A percentile compares a stretch with the other conserved stretches of the same genome.
Evolutionary conservation across 768 basidiomycete genomes (phyloP).

Genomic region (Rickenella mellea): DNA sequence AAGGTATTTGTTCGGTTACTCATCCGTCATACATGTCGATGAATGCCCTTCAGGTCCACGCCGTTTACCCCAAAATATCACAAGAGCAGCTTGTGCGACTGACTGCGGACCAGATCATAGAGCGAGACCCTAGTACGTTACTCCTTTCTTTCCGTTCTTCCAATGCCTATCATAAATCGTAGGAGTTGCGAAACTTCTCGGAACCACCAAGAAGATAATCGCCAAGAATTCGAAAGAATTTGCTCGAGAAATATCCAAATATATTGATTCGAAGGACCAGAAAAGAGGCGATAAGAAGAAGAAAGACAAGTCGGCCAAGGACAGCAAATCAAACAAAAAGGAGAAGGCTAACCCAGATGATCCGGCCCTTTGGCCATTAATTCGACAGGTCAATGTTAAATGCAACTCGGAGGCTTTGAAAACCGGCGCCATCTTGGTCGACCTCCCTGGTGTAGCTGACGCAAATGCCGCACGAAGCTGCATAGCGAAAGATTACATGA

Average conservation of each 20-base stretch:
- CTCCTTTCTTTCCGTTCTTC: neutral
- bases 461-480: conserved; percentile 54
- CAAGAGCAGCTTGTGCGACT: conserved; percentile 39
- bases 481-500: conserved; percentile 61
- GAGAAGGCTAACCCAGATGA: conserved; percentile 17
- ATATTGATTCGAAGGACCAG: conserved; percentile 55
- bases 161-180: neutral
- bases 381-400: conserved; percentile 51
- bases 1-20: conserved; percentile 28
- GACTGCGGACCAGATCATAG: conserved; percentile 42
- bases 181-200: conserved; percentile 40
- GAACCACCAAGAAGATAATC: conserved; percentile 41
- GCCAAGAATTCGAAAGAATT: conserved; percentile 44
- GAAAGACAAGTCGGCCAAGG: conserved; percentile 20
- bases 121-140: conserved; percentile 33
- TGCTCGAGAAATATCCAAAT: conserved; percentile 45
- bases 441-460: conserved; percentile 55
- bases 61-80: conserved; percentile 44
- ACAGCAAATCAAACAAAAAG: conserved; percentile 8
- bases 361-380: conserved; percentile 53
- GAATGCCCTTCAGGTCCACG: conserved; percentile 36
- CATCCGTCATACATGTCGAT: neutral
- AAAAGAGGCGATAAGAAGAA: conserved; percentile 40
- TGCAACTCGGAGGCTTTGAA: conserved; percentile 41
- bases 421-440: conserved; percentile 55